Conservation (phyloP, 805 yeast species). For the Saccharomycopsis oosterbeekiorum region DNA sequence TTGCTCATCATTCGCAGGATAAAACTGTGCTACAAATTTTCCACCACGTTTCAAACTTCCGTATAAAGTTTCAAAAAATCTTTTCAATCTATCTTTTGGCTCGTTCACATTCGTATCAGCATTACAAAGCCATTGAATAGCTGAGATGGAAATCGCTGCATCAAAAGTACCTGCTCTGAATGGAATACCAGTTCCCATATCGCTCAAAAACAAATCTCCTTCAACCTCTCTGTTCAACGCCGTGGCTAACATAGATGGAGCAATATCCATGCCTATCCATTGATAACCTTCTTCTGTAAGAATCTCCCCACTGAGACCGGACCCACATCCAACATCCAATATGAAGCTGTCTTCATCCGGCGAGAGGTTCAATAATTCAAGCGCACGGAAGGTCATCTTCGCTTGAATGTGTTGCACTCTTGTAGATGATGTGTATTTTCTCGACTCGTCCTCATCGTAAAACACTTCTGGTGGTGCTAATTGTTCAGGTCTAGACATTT, state of each 20-base stretch:
- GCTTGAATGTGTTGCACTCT: slow-evolving; percentile 99
- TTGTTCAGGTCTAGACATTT: slow-evolving; percentile 93
- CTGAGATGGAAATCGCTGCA: slow-evolving; percentile 91
- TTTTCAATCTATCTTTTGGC: slow-evolving; percentile 69
- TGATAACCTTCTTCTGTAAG: slow-evolving; percentile 85
- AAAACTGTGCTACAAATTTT: slow-evolving; percentile 93
- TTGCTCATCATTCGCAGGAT: slow-evolving; percentile 85
- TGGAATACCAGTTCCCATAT: slow-evolving; percentile 90
- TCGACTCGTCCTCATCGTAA: slow-evolving; percentile 83
- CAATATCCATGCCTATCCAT: slow-evolving; percentile 95
- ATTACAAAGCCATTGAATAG: slow-evolving; percentile 96
- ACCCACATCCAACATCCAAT: slow-evolving; percentile 94
- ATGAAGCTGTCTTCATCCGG: slow-evolving; percentile 53
- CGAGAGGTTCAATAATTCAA: slow-evolving; percentile 74
- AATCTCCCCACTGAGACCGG: slow-evolving; percentile 92
- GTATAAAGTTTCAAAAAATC: slow-evolving; percentile 82
- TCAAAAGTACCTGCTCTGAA: slow-evolving; percentile 95
- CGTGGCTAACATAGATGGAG: slow-evolving; percentile 92
- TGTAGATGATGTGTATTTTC: slow-evolving; percentile 82
- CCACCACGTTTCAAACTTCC: slow-evolving; percentile 88
- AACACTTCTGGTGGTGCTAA: slow-evolving; percentile 95
- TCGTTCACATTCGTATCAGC: slow-evolving; percentile 79
- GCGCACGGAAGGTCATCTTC: slow-evolving; percentile 88
- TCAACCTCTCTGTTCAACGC: slow-evolving; percentile 88
- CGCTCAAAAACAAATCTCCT: slow-evolving; percentile 86